Conservation (phyloP, 2,329 filamentous ascomycete genomes). For the Colletotrichum eremochloae region DNA sequence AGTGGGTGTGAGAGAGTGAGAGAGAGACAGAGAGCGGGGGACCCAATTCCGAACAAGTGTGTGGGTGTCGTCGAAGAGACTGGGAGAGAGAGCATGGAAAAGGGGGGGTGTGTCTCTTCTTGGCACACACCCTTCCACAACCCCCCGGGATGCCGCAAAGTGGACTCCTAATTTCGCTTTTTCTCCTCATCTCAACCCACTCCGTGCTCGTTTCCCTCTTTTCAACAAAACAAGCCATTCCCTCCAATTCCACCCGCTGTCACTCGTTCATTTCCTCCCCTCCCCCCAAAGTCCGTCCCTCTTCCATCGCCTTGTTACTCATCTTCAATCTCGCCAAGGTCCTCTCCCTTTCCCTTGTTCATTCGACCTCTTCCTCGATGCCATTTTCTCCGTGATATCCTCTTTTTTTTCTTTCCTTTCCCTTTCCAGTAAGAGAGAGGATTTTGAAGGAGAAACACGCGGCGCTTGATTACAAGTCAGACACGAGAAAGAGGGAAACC, state of each 20-base stretch:
- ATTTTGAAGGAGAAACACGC: conserved; percentile 1
- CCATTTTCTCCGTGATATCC: conserved; percentile 38
- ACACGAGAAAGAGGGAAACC: not conserved
- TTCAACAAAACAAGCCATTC: conserved; percentile 58
- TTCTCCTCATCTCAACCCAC: conserved; percentile 46
- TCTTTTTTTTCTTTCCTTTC: conserved; percentile 25
- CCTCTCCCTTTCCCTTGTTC: conserved; percentile 37
- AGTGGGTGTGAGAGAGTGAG: no score
- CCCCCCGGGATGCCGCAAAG: conserved; percentile 41
- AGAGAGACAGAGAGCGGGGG: not conserved
- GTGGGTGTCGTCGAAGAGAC: not conserved
- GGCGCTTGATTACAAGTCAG: conserved; percentile 10
- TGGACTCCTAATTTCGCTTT: conserved; percentile 43
- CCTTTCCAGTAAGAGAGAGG: conserved; percentile 18
- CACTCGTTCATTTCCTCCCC: conserved; percentile 57
- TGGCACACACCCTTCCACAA: conserved; percentile 36
- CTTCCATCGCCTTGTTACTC: conserved; percentile 40
- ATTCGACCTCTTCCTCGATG: conserved; percentile 35
- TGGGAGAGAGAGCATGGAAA: not conserved
- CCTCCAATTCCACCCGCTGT: conserved; percentile 48
- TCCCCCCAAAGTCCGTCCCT: conserved; percentile 46
- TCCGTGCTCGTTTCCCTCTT: conserved; percentile 49
- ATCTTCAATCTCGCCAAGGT: conserved; percentile 40
- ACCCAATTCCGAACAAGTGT: not conserved
- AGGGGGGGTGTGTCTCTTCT: conserved; percentile 13